phyloP scores from a whole-genome alignment of 2,329 filamentous ascomycete genomes.

The Aureobasidium mangrovei region DNA sequence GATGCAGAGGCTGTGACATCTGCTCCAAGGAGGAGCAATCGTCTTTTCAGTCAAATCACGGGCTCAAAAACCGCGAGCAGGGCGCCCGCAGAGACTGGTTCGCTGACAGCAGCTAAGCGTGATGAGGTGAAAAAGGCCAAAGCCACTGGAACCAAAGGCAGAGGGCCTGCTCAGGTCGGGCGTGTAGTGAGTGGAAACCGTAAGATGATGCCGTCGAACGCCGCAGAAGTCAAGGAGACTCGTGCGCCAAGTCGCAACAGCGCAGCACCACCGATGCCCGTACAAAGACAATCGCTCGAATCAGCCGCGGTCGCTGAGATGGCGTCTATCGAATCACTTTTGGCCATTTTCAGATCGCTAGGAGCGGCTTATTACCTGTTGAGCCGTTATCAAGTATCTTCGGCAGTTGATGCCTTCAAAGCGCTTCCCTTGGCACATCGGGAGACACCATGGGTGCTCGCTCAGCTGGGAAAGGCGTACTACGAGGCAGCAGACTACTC shows the following conservation, averaged over 20 bases:
- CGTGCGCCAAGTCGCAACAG: slow-evolving; percentile 51
- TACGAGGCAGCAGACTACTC: slow-evolving; percentile 83
- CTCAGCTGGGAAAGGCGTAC: slow-evolving; percentile 80
- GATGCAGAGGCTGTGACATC: slow-evolving; percentile 29
- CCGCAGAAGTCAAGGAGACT: slow-evolving; percentile 56
- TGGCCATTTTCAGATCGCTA: slow-evolving; percentile 75
- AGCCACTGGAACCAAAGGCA: slow-evolving; percentile 62
- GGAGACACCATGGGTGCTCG: slow-evolving; percentile 87
- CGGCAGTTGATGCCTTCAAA: slow-evolving; percentile 66
- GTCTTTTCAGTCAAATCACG: slow-evolving; percentile 55
- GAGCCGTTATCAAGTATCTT: slow-evolving; percentile 67
- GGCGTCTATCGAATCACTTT: slow-evolving; percentile 65
- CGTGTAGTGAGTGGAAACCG: slow-evolving; percentile 85
- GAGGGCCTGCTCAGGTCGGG: slow-evolving; percentile 62
- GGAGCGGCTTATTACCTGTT: slow-evolving; percentile 71
- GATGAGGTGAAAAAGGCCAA: slow-evolving; percentile 73
- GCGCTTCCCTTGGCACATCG: slow-evolving; percentile 65
- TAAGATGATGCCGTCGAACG: slow-evolving; percentile 45
- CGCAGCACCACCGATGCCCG: slow-evolving; percentile 27
- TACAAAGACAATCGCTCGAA: slow-evolving; percentile 20
- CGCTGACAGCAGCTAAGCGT: slow-evolving; percentile 10
- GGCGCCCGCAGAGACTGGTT: slow-evolving; percentile 3
- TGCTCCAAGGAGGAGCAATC: slow-evolving; percentile 37
- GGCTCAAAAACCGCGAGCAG: slow-evolving; percentile 45
- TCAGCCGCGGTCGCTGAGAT: slow-evolving; percentile 36